Conservation (phyloP, 106 monocot genomes). For the Alisma plantagoaquatica region DNA sequence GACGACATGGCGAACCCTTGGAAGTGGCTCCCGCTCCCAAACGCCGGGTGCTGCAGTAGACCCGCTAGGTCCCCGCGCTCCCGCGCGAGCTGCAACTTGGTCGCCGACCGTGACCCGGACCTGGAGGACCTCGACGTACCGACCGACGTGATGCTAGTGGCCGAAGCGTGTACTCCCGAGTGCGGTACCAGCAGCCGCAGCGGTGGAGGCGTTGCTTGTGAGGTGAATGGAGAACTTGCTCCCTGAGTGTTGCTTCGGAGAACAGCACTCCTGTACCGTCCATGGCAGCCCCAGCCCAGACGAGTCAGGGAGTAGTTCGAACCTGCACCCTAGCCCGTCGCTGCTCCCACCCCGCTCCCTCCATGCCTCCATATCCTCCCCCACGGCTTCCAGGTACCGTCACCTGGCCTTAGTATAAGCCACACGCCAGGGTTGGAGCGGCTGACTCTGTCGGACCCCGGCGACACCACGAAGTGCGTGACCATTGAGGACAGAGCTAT, state of each 20-base stretch:
- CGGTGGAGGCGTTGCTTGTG: constrained; percentile 7
- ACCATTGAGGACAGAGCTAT: constrained; percentile 92
- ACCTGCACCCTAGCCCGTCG: constrained; percentile 71
- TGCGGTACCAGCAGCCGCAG: background rate
- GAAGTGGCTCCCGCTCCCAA: constrained; percentile 30
- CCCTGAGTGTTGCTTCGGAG: constrained; percentile 50
- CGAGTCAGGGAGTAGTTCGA: constrained; percentile 69
- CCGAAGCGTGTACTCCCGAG: too few species aligned
- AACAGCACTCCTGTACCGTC: constrained; percentile 30
- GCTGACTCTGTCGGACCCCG: constrained; percentile 81
- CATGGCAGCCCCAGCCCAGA: too few species aligned
- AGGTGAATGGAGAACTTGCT: constrained; percentile 73
- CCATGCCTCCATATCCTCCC: constrained; percentile 94
- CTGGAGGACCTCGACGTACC: too few species aligned
- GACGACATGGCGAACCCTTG: constrained; percentile 90
- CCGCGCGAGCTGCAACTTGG: constrained; percentile 68
- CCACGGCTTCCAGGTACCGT: constrained; percentile 94
- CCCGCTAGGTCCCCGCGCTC: constrained; percentile 35
- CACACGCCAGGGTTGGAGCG: constrained; percentile 91
- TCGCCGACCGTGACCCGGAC: constrained; percentile 16
- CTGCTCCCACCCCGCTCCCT: constrained; percentile 66
- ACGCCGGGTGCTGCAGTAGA: constrained; percentile 1
- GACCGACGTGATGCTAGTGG: too few species aligned
- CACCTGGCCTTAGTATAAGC: constrained; percentile 81
- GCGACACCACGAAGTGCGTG: constrained; percentile 90